These are phyloP conservation scores for Phytophthora sansomeana DNA, from an alignment of 352 stramenopile species.

Conservation along the genomic window DNA sequence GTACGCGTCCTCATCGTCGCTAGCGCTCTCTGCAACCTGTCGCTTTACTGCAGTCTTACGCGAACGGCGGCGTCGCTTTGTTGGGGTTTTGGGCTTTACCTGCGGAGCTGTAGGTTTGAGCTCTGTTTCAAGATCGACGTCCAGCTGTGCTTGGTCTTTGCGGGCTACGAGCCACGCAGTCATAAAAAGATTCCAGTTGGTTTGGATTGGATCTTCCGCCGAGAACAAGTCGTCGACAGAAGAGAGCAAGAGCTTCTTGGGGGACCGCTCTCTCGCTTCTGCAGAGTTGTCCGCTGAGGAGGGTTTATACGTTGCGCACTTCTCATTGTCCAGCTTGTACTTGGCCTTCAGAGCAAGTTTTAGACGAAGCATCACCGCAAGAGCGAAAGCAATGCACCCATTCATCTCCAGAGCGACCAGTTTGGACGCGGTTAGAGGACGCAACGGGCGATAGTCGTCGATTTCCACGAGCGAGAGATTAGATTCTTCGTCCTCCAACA, in stretches of 20 bases:
- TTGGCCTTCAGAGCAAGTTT: conserved; percentile 81
- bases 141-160: conserved; percentile 76
- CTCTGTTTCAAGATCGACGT: conserved; percentile 55
- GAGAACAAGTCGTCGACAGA: conserved; percentile 51
- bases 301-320: conserved; percentile 85
- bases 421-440: conserved; percentile 10
- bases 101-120: conserved; percentile 25
- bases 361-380: conserved; percentile 72
- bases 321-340: conserved; percentile 79
- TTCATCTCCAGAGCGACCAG: conserved; percentile 25
- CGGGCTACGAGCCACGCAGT: conserved; percentile 54
- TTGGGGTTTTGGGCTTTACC: conserved; percentile 20
- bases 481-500: conserved; percentile 58
- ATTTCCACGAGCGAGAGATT: conserved; percentile 57
- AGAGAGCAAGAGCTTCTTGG: conserved; percentile 35
- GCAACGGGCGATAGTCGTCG: conserved; percentile 33
- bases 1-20: conserved; percentile 46
- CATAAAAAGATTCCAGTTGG: conserved; percentile 74
- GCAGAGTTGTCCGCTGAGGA: conserved; percentile 27
- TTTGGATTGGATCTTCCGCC: conserved; percentile 39
- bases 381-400: conserved; percentile 54
- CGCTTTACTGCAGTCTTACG: conserved; percentile 42
- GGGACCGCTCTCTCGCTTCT: conserved; percentile 41
- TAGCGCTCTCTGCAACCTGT: conserved; percentile 24
- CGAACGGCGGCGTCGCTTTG: conserved; percentile 49